These are phyloP conservation scores for Malus sylvestris DNA, from an alignment of 306 rosid species.

Conservation along the genomic window DNA sequence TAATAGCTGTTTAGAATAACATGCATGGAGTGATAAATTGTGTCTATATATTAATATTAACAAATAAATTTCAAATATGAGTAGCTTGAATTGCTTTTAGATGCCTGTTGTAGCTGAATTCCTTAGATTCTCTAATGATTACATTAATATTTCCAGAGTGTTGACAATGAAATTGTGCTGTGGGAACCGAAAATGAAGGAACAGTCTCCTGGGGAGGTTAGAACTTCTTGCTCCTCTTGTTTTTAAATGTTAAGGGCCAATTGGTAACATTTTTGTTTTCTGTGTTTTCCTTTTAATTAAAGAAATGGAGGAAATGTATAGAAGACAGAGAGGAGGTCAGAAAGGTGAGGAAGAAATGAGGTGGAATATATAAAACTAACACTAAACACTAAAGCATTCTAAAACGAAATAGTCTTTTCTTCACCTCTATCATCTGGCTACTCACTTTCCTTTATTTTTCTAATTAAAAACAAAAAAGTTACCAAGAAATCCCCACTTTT, in stretches of 20 bases:
- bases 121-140: conserved; percentile 2
- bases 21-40: background rate
- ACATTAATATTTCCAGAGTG: conserved; percentile 53
- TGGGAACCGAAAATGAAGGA: conserved; percentile 98
- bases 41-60: background rate
- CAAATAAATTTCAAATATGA: background rate
- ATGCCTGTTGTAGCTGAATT: background rate
- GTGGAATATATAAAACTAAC: background rate
- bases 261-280: background rate
- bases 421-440: background rate
- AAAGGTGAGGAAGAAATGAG: background rate
- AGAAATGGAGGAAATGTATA: background rate
- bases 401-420: no score
- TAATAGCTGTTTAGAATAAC: background rate
- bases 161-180: conserved; percentile 85
- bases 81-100: conserved; percentile 1
- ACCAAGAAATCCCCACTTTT: background rate
- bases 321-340: background rate
- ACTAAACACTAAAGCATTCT: background rate
- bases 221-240: conserved; percentile 14
- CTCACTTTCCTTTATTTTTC: background rate
- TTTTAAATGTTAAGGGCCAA: background rate
- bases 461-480: background rate
- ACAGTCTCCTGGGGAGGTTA: conserved; percentile 92
- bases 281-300: background rate